A percentile compares a stretch with the other conserved stretches of the same genome.
These are phyloP conservation scores for Cercophora sp. DNA, from an alignment of 495 filamentous ascomycete genomes.

Conservation along the genomic window DNA sequence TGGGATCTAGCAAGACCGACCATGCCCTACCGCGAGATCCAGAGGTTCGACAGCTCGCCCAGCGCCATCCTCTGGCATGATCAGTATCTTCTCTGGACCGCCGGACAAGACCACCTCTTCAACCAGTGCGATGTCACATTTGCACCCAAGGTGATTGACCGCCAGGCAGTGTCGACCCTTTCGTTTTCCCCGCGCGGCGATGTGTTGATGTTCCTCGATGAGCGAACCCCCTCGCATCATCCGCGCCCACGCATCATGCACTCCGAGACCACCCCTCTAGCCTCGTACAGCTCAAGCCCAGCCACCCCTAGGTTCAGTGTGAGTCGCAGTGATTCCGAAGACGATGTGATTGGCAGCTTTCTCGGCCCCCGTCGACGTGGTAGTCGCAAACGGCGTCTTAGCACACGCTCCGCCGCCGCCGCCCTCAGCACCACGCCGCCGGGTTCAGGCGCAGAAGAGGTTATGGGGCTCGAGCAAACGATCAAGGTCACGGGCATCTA, in stretches of 20 bases:
- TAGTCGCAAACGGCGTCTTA: conserved; percentile 35
- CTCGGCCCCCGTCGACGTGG: conserved; percentile 46
- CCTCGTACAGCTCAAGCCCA: conserved; percentile 42
- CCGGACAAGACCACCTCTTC: conserved; percentile 77
- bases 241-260: conserved; percentile 33
- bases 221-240: conserved; percentile 37
- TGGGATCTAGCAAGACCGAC: conserved; percentile 90
- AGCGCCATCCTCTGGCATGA: conserved; percentile 86
- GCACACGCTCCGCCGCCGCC: conserved; percentile 32
- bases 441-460: conserved; percentile 40
- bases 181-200: conserved; percentile 59
- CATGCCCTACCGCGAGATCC: conserved; percentile 82
- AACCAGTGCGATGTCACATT: conserved; percentile 85
- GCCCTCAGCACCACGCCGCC: conserved; percentile 62
- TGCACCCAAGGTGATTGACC: conserved; percentile 72
- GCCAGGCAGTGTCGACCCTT: conserved; percentile 60
- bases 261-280: conserved; percentile 22
- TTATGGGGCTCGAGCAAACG: conserved; percentile 59
- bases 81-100: conserved; percentile 87
- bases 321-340: conserved; percentile 65
- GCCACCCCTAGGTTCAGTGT: conserved; percentile 44
- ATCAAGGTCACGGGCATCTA: conserved; percentile 54
- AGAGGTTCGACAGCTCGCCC: conserved; percentile 65
- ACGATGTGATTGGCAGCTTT: conserved; percentile 59
- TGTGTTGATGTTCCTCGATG: conserved; percentile 53